Evolutionary conservation across 73 alveolate species (phyloP).

Genomic region (Paramecium tetraurelia): DNA sequence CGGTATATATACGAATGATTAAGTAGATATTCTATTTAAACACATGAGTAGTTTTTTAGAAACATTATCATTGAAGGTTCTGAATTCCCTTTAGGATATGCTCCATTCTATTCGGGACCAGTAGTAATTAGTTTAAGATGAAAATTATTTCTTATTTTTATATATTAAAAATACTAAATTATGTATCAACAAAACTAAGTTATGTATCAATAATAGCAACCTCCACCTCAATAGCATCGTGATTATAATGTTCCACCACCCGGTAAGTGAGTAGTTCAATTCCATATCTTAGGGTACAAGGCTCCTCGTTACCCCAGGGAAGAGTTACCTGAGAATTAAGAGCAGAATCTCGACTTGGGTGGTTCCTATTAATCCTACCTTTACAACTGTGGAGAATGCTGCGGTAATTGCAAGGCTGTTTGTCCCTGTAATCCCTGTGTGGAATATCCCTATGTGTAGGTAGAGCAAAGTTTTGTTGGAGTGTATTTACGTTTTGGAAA

Average conservation of each 20-base stretch:
- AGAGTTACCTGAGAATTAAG: constrained; percentile 15
- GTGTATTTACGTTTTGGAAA: constrained; percentile 52
- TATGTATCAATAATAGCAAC: not conserved
- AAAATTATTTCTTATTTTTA: not conserved
- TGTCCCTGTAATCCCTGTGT: constrained; percentile 59
- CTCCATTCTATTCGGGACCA: constrained; percentile 62
- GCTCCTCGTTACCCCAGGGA: constrained; percentile 28
- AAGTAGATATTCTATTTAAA: constrained; percentile 44
- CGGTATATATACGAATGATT: not conserved
- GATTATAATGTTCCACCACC: constrained; percentile 43
- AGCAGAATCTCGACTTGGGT: constrained; percentile 16
- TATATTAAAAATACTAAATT: not conserved
- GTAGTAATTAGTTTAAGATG: constrained; percentile 34
- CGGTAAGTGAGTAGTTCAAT: not conserved
- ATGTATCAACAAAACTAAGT: not conserved
- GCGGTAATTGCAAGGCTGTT: constrained; percentile 49
- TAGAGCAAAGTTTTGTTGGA: constrained; percentile 34
- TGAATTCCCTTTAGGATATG: constrained; percentile 60
- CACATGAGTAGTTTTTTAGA: constrained; percentile 55
- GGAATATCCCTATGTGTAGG: constrained; percentile 51
- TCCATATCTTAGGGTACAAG: not conserved
- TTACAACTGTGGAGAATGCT: constrained; percentile 54
- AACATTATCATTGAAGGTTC: constrained; percentile 48
- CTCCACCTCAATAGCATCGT: not conserved
- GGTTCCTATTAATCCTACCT: constrained; percentile 11